These are phyloP conservation scores for Talaromyces atroroseus DNA, from an alignment of 2,329 filamentous ascomycete genomes.

Conservation along the genomic window DNA sequence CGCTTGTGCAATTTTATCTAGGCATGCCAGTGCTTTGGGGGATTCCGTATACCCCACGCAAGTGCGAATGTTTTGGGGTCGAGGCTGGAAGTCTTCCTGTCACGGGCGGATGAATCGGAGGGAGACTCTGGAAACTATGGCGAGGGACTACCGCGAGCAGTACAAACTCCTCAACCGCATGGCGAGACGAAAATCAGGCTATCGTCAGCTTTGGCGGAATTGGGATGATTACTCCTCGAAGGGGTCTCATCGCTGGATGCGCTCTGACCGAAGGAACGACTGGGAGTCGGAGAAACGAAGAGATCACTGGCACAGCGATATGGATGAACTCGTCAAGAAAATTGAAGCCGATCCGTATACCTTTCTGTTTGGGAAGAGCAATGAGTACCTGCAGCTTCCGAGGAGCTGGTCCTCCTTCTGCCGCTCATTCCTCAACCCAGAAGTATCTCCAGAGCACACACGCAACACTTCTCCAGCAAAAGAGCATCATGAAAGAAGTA, in stretches of 20 bases:
- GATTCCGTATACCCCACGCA: background rate
- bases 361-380: slow-evolving; percentile 36
- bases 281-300: slow-evolving; percentile 19
- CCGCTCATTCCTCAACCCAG: slow-evolving; percentile 4
- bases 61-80: slow-evolving; percentile 4
- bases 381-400: slow-evolving; percentile 19
- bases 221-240: background rate
- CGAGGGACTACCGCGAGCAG: background rate
- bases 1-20: background rate
- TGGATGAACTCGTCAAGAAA: slow-evolving; percentile 31
- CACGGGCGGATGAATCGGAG: background rate
- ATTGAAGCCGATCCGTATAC: slow-evolving; percentile 36
- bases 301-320: slow-evolving; percentile 19
- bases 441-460: background rate
- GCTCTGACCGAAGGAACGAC: slow-evolving; percentile 8
- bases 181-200: background rate
- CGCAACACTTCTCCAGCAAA: background rate
- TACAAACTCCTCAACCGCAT: slow-evolving; percentile 2
- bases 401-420: slow-evolving; percentile 10
- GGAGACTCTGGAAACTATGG: slow-evolving; percentile 2
- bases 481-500: background rate
- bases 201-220: background rate
- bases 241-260: background rate
- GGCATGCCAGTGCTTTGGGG: background rate
- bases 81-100: slow-evolving; percentile 1